Base-by-base conservation (phyloP, 345 rosid species). In the Xanthoceras sorbifolium region DNA sequence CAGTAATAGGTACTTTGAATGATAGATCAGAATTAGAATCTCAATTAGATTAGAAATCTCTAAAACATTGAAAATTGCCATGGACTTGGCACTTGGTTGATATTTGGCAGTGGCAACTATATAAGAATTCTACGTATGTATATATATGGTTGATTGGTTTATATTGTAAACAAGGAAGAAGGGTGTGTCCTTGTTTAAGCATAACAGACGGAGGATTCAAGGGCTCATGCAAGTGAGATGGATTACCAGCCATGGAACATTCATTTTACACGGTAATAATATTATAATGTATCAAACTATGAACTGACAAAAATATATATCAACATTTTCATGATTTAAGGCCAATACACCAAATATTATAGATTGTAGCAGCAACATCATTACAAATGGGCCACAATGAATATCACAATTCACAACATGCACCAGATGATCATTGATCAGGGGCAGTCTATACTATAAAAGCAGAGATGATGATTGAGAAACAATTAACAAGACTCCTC, bases 181-280 rank as follows among this genome's bases (percentile, higher is more conserved):
- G 7, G 34, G 76, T 62, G 61, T 62, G 77, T 28, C 46, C 40
- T 17, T 29, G 20, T 62, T 73, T 42, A 28, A 73, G 61, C 76
- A 63, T 14, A 44, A 73, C 44, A 0, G 44, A 61, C 68, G 76
- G 76, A 61, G 40, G 29, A 40, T 42, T 62, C 28, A 61, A 40
- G 2, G 2, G 68, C 28, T 73, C 32, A 46, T 73, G 69, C 61
- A 31, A 44, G 42, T 20, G 28, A 63, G 50, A 63, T 63, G 69
- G 44, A 44, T 18, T 10, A 28, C 59, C 36, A 40, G 76, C 59
- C 59, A 73, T 62, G 28, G 42, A 20, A 17, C 44, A 42, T 40
- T 29, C 54, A 62, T 54, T 70, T 32, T 9, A 4, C 26, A 20
- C 10, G 1, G 28, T 29, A 52, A 55, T 10, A 25, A 42, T 48